Base-by-base conservation (phyloP, 306 rosid genomes). In the Prunus kanzakura region DNA sequence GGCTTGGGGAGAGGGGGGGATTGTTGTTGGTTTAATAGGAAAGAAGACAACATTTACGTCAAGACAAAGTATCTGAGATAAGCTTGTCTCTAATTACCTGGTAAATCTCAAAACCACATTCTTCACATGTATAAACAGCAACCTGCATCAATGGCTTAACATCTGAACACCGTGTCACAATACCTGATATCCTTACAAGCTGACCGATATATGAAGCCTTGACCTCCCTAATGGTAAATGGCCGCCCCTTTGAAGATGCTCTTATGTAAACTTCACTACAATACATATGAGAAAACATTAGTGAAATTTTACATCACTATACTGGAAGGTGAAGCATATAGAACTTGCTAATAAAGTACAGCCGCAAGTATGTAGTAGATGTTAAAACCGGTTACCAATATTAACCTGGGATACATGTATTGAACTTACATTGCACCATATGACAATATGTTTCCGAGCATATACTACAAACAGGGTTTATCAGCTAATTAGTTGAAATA, bases 91-190 rank as follows among this genome's bases (percentile, higher is more conserved):
- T 38, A 79, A 80, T 81, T 73, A 96, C 99, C 99, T 96, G 99
- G 81, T 92, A 96, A 83, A 96, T 96, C 91, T 96, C 99, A 78
- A 92, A 96, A 75, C 97, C 99, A 63, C 99, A 96, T 72, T 96
- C 96, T 84, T 96, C 99, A 32, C 99, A 96, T 11, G 98, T 96
- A 82, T 96, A 96, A 25, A 96, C 98, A 75, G 99, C 98, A 74
- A 96, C 99, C 80, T 91, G 87, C 99, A 92, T 91, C 86, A 96
- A 78, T 68, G 99, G 99, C 83, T 96, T 96, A 56, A 96, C 99
- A 82, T 92, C 99, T 7, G 99, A 96, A 82, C 99, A 96, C 49
- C 98, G 96, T 0, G 90, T 92, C 78, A 91, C 99, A 69, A 92
- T 96, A 66, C 99, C 99, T 61, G 98, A 87, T 84, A 89, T 88